Evolutionary conservation across 176 grass and related monocot species (phyloP).

Genomic region (Hordeum marinum): DNA sequence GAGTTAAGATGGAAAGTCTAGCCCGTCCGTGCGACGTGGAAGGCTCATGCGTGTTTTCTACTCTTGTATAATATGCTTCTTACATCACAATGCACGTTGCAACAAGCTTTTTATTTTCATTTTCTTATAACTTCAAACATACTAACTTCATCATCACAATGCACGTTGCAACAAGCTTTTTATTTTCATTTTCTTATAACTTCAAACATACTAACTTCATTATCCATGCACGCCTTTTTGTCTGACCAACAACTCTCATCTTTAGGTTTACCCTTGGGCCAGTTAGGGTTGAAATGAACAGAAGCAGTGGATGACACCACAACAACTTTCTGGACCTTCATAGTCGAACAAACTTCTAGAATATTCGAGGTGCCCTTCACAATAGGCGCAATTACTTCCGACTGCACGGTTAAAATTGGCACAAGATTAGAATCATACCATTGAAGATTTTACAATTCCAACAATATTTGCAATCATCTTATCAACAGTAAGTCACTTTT

Average conservation of each 20-base stretch:
- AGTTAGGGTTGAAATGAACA: neutral
- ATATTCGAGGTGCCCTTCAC: slow-evolving; percentile 19
- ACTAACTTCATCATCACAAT: slow-evolving; percentile 11
- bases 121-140: neutral
- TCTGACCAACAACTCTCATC: slow-evolving; percentile 17
- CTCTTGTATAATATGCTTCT: neutral
- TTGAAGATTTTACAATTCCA: neutral
- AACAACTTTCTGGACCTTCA: slow-evolving; percentile 4
- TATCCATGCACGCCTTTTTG: slow-evolving; percentile 2
- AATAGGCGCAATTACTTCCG: slow-evolving; percentile 27
- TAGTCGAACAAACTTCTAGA: neutral
- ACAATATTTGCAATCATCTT: neutral
- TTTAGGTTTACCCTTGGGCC: neutral
- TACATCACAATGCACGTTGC: neutral
- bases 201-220: slow-evolving; percentile 10
- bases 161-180: neutral
- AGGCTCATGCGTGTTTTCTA: too few relatives aligned
- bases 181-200: neutral
- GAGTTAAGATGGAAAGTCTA: too few relatives aligned
- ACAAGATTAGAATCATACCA: neutral
- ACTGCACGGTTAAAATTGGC: slow-evolving; percentile 7
- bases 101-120: too few relatives aligned
- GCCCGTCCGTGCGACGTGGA: too few relatives aligned
- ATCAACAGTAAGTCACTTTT: neutral
- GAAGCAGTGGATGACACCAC: slow-evolving; percentile 20